Evolutionary conservation across 495 filamentous ascomycete species (phyloP).

Genomic region (Tuber magnatum): DNA sequence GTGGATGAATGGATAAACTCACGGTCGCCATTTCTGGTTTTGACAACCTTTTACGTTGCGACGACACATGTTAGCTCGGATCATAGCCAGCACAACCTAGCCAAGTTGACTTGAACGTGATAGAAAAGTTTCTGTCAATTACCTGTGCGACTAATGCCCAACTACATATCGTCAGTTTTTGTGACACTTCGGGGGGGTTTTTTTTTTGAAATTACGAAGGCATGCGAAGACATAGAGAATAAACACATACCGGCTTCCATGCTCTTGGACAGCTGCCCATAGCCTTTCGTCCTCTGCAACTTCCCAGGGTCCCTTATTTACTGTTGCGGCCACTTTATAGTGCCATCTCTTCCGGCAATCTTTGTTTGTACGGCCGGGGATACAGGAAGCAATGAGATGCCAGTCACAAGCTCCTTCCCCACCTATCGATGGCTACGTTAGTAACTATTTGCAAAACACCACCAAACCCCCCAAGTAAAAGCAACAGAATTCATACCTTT

Average conservation of each 20-base stretch:
- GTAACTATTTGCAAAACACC: not conserved
- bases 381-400: slow-evolving; percentile 42
- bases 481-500: slow-evolving; percentile 31
- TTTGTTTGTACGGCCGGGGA: slow-evolving; percentile 45
- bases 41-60: slow-evolving; percentile 30
- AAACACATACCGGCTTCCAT: slow-evolving; percentile 38
- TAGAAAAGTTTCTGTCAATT: not conserved
- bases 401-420: slow-evolving; percentile 38
- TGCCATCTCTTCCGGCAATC: slow-evolving; percentile 46
- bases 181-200: not conserved
- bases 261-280: slow-evolving; percentile 40
- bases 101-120: not conserved
- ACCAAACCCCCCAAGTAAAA: slow-evolving; percentile 3
- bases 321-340: slow-evolving; percentile 44
- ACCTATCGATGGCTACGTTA: slow-evolving; percentile 18
- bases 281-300: slow-evolving; percentile 43
- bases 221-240: not conserved
- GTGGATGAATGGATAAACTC: slow-evolving; percentile 17
- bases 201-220: not conserved
- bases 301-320: slow-evolving; percentile 45
- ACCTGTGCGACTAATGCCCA: slow-evolving; percentile 34
- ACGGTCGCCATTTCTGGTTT: slow-evolving; percentile 42
- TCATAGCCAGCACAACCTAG: not conserved
- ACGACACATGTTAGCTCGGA: slow-evolving; percentile 22
- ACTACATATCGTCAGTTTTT: slow-evolving; percentile 6